phyloP scores from a whole-genome alignment of 2,329 filamentous ascomycete genomes.

The Chalaropsis thielavioides region DNA sequence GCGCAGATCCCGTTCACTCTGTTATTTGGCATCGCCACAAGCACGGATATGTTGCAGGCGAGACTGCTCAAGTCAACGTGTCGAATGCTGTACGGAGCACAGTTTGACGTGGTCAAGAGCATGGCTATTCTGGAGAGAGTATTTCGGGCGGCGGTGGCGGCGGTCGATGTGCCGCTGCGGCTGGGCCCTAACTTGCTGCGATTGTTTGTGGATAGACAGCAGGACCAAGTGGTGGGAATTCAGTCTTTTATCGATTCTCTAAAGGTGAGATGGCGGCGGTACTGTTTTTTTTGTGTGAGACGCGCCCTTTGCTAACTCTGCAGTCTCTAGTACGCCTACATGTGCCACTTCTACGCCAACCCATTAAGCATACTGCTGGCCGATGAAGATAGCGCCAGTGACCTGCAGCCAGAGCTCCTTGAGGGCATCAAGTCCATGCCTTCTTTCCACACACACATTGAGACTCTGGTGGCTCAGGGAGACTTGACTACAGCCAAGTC shows the following conservation, averaged over 20 bases:
- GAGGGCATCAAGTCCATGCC: constrained; percentile 53
- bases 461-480: constrained; percentile 10
- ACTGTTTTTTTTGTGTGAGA: not conserved
- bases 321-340: constrained; percentile 53
- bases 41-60: constrained; percentile 64
- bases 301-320: not conserved
- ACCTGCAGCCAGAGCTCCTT: constrained; percentile 44
- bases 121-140: constrained; percentile 57
- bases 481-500: constrained; percentile 1
- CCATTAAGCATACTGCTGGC: constrained; percentile 51
- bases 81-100: constrained; percentile 50
- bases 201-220: constrained; percentile 54
- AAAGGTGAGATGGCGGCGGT: constrained; percentile 34
- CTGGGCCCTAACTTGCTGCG: constrained; percentile 50
- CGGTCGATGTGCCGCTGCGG: constrained; percentile 40
- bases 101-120: constrained; percentile 66
- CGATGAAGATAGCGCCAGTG: constrained; percentile 19
- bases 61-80: constrained; percentile 55
- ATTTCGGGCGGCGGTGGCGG: constrained; percentile 50
- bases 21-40: constrained; percentile 68
- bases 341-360: constrained; percentile 76
- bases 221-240: constrained; percentile 62
- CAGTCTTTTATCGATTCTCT: constrained; percentile 56
- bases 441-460: constrained; percentile 42
- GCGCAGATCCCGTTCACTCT: constrained; percentile 64